phyloP scores from a whole-genome alignment of 495 filamentous ascomycete genomes.

The Annulohypoxylon maeteangense region DNA sequence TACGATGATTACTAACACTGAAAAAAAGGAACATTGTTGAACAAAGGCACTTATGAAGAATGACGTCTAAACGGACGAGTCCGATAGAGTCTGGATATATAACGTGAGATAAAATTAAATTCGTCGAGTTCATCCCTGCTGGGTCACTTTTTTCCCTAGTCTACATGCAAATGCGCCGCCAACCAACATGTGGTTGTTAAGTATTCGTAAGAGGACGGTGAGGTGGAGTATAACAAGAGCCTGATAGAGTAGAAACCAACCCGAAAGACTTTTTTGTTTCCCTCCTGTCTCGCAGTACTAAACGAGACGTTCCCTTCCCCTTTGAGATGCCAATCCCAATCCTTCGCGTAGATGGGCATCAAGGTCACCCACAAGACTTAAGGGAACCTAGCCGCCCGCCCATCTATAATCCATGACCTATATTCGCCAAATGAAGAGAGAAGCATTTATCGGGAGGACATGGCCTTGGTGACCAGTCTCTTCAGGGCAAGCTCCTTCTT shows the following conservation, averaged over 20 bases:
- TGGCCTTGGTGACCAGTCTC: constrained; percentile 96
- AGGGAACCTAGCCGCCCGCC: constrained; percentile 45
- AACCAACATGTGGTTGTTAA: constrained; percentile 46
- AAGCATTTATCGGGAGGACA: constrained; percentile 80
- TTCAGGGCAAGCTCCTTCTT: constrained; percentile 99
- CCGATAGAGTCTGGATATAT: background rate
- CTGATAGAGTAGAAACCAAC: constrained; percentile 52
- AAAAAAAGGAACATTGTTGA: background rate
- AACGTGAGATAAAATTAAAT: constrained; percentile 39
- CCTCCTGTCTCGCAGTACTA: constrained; percentile 41
- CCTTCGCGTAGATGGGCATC: constrained; percentile 31
- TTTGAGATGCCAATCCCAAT: constrained; percentile 45
- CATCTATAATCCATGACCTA: constrained; percentile 48
- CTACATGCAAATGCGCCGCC: constrained; percentile 59
- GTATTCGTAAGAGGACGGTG: constrained; percentile 44
- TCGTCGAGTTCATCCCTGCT: constrained; percentile 42
- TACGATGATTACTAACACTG: constrained; percentile 23
- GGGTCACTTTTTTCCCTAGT: constrained; percentile 52
- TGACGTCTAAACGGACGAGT: background rate
- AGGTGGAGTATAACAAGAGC: constrained; percentile 47
- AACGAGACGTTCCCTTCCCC: constrained; percentile 37
- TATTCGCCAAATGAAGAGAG: constrained; percentile 43
- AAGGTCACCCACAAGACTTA: constrained; percentile 37
- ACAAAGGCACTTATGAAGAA: background rate
- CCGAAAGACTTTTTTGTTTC: constrained; percentile 48